Conservation (phyloP, 129 eudicot species). For the Chrysanthemum lavandulifolium region DNA sequence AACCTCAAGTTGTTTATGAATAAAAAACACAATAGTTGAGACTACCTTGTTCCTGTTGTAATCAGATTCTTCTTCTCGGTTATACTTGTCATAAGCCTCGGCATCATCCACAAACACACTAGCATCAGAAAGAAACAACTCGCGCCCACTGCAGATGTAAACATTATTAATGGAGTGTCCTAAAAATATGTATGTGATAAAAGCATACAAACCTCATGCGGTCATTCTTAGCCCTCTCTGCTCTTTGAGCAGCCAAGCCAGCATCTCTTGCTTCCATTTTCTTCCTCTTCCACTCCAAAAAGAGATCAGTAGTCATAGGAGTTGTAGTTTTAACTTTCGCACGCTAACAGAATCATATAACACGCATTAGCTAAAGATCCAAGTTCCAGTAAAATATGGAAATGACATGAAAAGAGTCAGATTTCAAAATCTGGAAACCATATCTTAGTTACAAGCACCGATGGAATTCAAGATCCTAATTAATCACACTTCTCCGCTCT, state of each 20-base stretch:
- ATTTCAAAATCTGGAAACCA: neutral
- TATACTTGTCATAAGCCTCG: slow-evolving; percentile 54
- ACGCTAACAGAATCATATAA: slow-evolving; percentile 35
- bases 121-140: slow-evolving; percentile 64
- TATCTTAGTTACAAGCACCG: neutral
- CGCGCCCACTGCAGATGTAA: slow-evolving; percentile 52
- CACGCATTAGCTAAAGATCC: neutral
- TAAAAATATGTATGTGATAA: neutral
- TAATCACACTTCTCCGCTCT: neutral
- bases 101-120: slow-evolving; percentile 67
- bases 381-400: neutral
- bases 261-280: slow-evolving; percentile 59
- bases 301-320: slow-evolving; percentile 60
- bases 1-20: neutral
- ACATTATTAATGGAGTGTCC: neutral
- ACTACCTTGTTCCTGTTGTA: slow-evolving; percentile 41
- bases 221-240: slow-evolving; percentile 71
- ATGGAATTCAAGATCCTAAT: slow-evolving; percentile 1
- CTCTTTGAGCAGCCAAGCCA: slow-evolving; percentile 63
- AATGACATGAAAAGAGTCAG: neutral
- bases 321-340: slow-evolving; percentile 55
- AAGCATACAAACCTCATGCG: slow-evolving; percentile 51
- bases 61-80: slow-evolving; percentile 50
- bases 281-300: slow-evolving; percentile 60
- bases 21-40: too few species aligned